Percentiles rank a stretch among this genome's conserved stretches.
These are phyloP conservation scores for Aspergillus udagawae DNA, from an alignment of 2,329 filamentous ascomycete species.

Conservation along the genomic window DNA sequence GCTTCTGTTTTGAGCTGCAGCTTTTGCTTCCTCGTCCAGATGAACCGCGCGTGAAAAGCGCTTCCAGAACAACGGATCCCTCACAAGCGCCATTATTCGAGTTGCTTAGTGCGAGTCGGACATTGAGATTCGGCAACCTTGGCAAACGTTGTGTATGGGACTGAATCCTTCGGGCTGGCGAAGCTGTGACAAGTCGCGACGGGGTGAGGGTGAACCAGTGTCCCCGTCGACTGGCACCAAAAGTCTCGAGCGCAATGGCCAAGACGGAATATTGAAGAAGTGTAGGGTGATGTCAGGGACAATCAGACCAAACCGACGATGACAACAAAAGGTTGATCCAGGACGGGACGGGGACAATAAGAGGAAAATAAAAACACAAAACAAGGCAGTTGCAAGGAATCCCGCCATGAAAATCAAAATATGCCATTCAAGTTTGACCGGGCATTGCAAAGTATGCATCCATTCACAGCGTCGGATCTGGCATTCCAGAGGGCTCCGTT, in stretches of 20 bases:
- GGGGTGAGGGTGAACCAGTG: not conserved
- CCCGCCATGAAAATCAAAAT: not conserved
- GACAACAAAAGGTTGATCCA: not conserved
- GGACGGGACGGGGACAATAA: not conserved
- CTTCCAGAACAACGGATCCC: constrained; percentile 58
- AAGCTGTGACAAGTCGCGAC: not conserved
- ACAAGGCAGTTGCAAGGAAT: not conserved
- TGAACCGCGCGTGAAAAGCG: constrained; percentile 58
- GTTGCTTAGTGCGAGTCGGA: not conserved
- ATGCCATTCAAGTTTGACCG: not conserved
- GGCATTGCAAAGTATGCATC: not conserved
- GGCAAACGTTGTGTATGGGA: not conserved
- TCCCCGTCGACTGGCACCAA: not conserved
- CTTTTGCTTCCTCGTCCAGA: constrained; percentile 47
- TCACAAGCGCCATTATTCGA: constrained; percentile 45
- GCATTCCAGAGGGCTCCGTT: not conserved
- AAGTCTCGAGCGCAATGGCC: not conserved
- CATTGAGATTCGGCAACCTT: not conserved
- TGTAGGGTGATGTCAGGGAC: not conserved
- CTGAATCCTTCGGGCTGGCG: not conserved
- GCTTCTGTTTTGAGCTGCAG: constrained; percentile 15
- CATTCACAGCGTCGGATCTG: not conserved
- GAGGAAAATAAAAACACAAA: not conserved
- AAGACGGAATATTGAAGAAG: not conserved
- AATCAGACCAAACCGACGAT: not conserved